phyloP scores from a whole-genome alignment of 768 basidiomycete species.

The Leccinum barrowsii region DNA sequence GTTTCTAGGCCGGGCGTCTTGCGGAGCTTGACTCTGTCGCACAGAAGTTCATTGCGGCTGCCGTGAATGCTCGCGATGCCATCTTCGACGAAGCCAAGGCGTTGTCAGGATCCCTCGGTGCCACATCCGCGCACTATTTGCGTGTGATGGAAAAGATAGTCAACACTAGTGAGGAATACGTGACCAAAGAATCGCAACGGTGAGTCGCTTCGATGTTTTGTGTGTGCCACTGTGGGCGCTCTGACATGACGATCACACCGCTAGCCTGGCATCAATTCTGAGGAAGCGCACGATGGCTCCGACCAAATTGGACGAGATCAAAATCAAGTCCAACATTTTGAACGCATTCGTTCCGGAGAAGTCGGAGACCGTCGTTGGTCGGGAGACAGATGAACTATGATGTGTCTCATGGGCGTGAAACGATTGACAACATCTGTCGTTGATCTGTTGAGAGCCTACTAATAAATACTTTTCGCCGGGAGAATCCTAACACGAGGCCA shows the following conservation, averaged over 20 bases:
- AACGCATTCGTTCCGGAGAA: constrained; percentile 49
- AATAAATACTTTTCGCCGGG: constrained; percentile 11
- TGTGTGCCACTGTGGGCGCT: not conserved
- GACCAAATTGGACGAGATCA: constrained; percentile 88
- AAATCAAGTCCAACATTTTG: constrained; percentile 87
- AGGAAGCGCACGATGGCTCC: constrained; percentile 72
- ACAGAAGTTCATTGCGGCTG: constrained; percentile 64
- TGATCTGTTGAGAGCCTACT: constrained; percentile 14
- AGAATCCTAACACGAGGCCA: constrained; percentile 20
- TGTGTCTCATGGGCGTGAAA: not conserved
- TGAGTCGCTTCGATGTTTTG: constrained; percentile 32
- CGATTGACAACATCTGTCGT: constrained; percentile 10
- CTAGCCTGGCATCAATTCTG: constrained; percentile 72
- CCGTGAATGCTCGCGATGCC: constrained; percentile 51
- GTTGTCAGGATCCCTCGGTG: constrained; percentile 47
- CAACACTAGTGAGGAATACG: constrained; percentile 65
- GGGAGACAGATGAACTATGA: constrained; percentile 44
- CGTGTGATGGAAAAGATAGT: constrained; percentile 88
- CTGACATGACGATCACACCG: constrained; percentile 5
- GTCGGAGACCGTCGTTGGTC: constrained; percentile 31
- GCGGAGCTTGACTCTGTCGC: constrained; percentile 76
- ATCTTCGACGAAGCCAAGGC: constrained; percentile 63
- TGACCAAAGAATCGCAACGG: constrained; percentile 85
- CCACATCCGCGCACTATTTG: constrained; percentile 71
- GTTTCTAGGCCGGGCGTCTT: constrained; percentile 73